Conservation (phyloP, 179 eudicot species). For the Beta lomatogona region DNA sequence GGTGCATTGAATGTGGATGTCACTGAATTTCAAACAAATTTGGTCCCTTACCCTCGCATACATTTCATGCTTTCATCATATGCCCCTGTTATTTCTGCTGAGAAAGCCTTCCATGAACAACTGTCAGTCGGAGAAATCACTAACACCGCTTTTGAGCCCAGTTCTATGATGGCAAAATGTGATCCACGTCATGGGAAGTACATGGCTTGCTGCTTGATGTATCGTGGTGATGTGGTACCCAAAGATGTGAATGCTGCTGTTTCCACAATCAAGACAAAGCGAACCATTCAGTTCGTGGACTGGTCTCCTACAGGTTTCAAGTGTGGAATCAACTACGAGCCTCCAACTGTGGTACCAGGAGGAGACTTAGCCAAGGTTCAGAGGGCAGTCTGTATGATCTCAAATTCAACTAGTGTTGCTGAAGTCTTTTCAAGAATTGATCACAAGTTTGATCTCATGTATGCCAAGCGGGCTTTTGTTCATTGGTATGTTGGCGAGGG, state of each 20-base stretch:
- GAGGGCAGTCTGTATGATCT: conserved; percentile 76
- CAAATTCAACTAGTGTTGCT: conserved; percentile 74
- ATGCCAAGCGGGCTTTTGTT: conserved; percentile 77
- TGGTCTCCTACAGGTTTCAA: conserved; percentile 85
- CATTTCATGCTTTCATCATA: conserved; percentile 83
- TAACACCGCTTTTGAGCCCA: conserved; percentile 69
- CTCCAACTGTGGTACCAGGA: conserved; percentile 75
- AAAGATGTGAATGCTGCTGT: conserved; percentile 75
- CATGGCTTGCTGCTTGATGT: conserved; percentile 83
- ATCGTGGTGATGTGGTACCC: conserved; percentile 74
- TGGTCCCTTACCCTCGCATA: conserved; percentile 76
- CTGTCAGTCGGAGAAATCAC: conserved; percentile 74
- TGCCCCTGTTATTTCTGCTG: conserved; percentile 72
- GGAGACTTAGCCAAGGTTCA: conserved; percentile 79
- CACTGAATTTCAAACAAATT: conserved; percentile 66
- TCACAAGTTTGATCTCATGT: conserved; percentile 76
- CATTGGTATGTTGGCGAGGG: conserved; percentile 91
- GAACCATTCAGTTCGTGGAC: conserved; percentile 77
- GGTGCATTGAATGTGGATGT: conserved; percentile 75
- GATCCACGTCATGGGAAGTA: conserved; percentile 77
- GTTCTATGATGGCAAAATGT: conserved; percentile 72
- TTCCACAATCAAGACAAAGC: conserved; percentile 62
- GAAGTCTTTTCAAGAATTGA: conserved; percentile 78
- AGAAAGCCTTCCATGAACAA: conserved; percentile 71
- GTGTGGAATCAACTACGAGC: conserved; percentile 75